Percentiles rank a stretch among this genome's conserved stretches.
Conservation (phyloP, 176 grass and related monocot genomes). For the Oryza punctata region DNA sequence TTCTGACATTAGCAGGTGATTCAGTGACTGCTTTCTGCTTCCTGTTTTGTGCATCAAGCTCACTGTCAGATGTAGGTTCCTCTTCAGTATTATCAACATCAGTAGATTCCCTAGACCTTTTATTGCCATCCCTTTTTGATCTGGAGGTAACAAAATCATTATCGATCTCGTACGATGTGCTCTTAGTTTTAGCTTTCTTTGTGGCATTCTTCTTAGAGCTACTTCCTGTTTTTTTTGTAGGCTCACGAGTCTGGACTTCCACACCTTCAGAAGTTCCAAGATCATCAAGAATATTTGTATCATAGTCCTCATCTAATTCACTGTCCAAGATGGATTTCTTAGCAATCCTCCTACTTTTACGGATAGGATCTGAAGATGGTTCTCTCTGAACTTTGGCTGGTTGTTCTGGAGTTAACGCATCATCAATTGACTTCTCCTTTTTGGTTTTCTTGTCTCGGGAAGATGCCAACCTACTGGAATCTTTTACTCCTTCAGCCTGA, state of each 20-base stretch:
- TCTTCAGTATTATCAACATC: constrained; percentile 65
- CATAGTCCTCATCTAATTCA: constrained; percentile 58
- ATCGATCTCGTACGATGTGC: constrained; percentile 29
- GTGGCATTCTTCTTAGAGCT: constrained; percentile 48
- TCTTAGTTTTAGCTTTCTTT: constrained; percentile 47
- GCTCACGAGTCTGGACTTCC: constrained; percentile 20
- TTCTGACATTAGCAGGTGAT: constrained; percentile 40
- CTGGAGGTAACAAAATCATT: constrained; percentile 46
- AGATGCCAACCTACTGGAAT: constrained; percentile 39
- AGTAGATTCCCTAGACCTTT: constrained; percentile 46
- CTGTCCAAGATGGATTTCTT: constrained; percentile 53
- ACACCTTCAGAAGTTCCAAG: constrained; percentile 36
- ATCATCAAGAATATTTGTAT: constrained; percentile 40
- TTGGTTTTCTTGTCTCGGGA: constrained; percentile 48
- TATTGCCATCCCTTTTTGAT: constrained; percentile 49
- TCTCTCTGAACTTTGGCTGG: constrained; percentile 35
- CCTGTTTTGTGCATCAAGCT: constrained; percentile 39
- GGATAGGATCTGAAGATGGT: constrained; percentile 53
- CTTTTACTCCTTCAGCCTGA: constrained; percentile 44
- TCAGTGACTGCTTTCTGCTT: constrained; percentile 45
- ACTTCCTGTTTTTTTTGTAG: constrained; percentile 44
- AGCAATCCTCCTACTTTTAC: constrained; percentile 77
- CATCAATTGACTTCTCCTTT: constrained; percentile 38
- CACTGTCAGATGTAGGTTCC: constrained; percentile 53
- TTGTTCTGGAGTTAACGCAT: constrained; percentile 44